phyloP scores from a whole-genome alignment of 1,284 basidiomycete species.

The Xerocomus cyaneibrunnescens region DNA sequence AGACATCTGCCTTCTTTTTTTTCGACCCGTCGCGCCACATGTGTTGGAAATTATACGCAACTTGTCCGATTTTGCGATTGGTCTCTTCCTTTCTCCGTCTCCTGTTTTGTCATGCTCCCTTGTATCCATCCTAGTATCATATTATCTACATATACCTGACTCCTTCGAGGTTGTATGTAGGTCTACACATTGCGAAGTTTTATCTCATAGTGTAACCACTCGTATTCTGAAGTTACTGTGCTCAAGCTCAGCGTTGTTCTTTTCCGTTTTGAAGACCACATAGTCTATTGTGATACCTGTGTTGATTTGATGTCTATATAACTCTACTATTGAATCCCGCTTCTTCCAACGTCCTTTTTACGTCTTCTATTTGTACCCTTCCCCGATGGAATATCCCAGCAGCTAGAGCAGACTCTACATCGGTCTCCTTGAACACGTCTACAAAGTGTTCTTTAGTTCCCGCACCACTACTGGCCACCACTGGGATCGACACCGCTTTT shows the following conservation, averaged over 20 bases:
- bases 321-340: slow-evolving; percentile 55
- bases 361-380: slow-evolving; percentile 75
- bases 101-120: slow-evolving; percentile 27
- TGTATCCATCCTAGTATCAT: slow-evolving; percentile 33
- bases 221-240: slow-evolving; percentile 12
- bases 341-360: slow-evolving; percentile 59
- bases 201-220: slow-evolving; percentile 34
- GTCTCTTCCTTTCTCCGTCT: neutral
- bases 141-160: slow-evolving; percentile 36
- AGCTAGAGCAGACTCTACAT: slow-evolving; percentile 90
- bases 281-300: neutral
- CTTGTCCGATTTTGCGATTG: slow-evolving; percentile 12
- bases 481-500: slow-evolving; percentile 80
- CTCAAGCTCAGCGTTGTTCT: neutral
- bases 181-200: slow-evolving; percentile 29
- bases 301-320: slow-evolving; percentile 8
- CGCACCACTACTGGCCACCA: slow-evolving; percentile 94
- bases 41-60: slow-evolving; percentile 9
- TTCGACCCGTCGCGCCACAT: neutral
- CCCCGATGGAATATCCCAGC: slow-evolving; percentile 97
- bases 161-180: slow-evolving; percentile 35
- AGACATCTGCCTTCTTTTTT: neutral
- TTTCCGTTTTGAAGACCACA: neutral
- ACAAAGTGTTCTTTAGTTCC: slow-evolving; percentile 83
- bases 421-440: slow-evolving; percentile 78